Conservation (phyloP, 2,329 filamentous ascomycete genomes). For the Ophiosphaerella korrae region DNA sequence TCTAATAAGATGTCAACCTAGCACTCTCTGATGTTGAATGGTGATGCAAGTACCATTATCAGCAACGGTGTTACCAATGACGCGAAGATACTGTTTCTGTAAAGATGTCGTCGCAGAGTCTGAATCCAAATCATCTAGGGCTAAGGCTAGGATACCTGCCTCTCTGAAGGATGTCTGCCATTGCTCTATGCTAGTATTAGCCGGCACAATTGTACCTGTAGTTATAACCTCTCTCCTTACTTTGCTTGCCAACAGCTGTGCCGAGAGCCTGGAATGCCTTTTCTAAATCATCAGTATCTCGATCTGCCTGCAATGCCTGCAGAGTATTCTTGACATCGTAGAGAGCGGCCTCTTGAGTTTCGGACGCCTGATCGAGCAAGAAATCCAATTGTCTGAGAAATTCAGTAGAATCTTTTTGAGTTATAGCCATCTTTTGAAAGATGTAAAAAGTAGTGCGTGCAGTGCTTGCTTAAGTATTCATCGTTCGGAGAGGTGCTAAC, state of each 20-base stretch:
- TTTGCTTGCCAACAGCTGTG: slow-evolving; percentile 40
- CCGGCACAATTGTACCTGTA: not conserved
- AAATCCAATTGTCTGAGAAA: slow-evolving; percentile 22
- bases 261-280: slow-evolving; percentile 33
- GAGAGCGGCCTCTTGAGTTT: slow-evolving; percentile 20
- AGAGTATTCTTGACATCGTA: slow-evolving; percentile 21
- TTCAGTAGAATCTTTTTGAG: slow-evolving; percentile 1
- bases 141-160: slow-evolving; percentile 35
- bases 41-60: slow-evolving; percentile 36
- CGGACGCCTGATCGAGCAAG: slow-evolving; percentile 20
- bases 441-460: not conserved
- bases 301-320: slow-evolving; percentile 10
- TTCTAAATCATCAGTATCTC: slow-evolving; percentile 16
- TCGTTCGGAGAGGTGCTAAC: slow-evolving; percentile 8
- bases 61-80: slow-evolving; percentile 47
- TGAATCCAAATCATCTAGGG: slow-evolving; percentile 31
- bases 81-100: slow-evolving; percentile 42
- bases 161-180: slow-evolving; percentile 38
- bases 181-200: slow-evolving; percentile 37
- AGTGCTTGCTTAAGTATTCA: slow-evolving; percentile 14
- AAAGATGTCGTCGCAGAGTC: slow-evolving; percentile 21
- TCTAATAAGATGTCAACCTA: slow-evolving; percentile 33
- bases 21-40: not conserved
- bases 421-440: not conserved
- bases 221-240: slow-evolving; percentile 16